Evolutionary conservation across 2,329 filamentous ascomycete species (phyloP).

Genomic region (Chaetomiaceae sp.): DNA sequence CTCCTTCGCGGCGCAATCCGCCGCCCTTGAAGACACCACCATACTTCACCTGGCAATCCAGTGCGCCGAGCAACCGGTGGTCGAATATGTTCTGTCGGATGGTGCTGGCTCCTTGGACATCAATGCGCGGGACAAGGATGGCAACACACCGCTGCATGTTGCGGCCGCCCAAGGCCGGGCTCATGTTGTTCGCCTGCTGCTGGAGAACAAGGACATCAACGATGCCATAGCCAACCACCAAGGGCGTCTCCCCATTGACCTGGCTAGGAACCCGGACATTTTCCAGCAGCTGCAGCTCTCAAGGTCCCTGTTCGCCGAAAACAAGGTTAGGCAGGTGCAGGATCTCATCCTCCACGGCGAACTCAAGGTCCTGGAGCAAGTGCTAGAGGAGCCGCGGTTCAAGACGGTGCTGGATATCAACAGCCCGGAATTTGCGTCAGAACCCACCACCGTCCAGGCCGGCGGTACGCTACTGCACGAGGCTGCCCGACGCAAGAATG

Average conservation of each 20-base stretch:
- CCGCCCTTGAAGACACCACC: conserved; percentile 70
- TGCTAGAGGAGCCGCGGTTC: conserved; percentile 78
- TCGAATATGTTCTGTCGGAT: conserved; percentile 88
- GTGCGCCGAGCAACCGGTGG: conserved; percentile 84
- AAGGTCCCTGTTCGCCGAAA: conserved; percentile 82
- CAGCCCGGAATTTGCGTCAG: conserved; percentile 78
- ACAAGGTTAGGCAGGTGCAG: conserved; percentile 78
- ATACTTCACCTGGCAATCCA: conserved; percentile 92
- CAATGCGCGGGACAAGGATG: conserved; percentile 86
- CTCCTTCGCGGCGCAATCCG: conserved; percentile 40
- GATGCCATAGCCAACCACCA: conserved; percentile 80
- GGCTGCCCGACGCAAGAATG: conserved; percentile 81
- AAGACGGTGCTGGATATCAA: conserved; percentile 90
- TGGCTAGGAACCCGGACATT: conserved; percentile 87
- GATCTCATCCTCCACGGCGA: conserved; percentile 65
- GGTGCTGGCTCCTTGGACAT: conserved; percentile 64
- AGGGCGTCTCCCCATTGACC: conserved; percentile 78
- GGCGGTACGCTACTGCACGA: conserved; percentile 95
- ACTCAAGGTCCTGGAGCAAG: conserved; percentile 69
- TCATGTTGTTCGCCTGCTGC: conserved; percentile 72
- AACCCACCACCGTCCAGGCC: conserved; percentile 66
- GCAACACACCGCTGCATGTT: conserved; percentile 87
- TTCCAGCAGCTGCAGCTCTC: conserved; percentile 92
- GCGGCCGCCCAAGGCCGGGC: conserved; percentile 77
- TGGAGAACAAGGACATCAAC: conserved; percentile 79